Base-by-base conservation (phyloP, 257 asterid genomes). In the Leonotis leonurus region DNA sequence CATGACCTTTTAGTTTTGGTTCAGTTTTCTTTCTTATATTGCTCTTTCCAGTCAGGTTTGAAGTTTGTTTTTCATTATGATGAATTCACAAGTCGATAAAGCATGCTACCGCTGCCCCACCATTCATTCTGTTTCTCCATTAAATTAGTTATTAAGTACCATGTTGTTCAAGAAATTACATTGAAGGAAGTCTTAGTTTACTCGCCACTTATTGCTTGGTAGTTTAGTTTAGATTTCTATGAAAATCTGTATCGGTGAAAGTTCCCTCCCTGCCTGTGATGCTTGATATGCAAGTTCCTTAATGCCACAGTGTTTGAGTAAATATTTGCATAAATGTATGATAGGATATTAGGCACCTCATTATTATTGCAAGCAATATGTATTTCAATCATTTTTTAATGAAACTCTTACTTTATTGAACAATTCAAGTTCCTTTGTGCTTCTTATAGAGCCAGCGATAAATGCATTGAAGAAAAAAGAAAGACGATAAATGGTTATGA, bases 401-500 rank as follows among this genome's bases (percentile, higher is more conserved):
- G 41, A 17, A 6, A 25, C 10, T 30, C 55, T 41, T 29, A 44
- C 68, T 60, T 26, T 27, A 30, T 41, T 12, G 58, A 64, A 62
- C 33, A 12, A 48, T 27, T 51, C 40, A 46, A 36, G 40, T 64
- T 60, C 48, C 36, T 21, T 55, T 49, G 16, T 22, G 18, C 52
- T 61, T 49, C 57, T 58, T 40, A 37, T 27, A 85, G 94, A 55
- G 86, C 87, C 6, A 78, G 85, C 39, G 90, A 83, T 24, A 80
- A 78, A 73, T 79, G 91, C 54, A 88, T 77, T 51, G 79, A 70
- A 57, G 86, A 84, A 82, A 81, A 84, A 73, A 79, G 91, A 65
- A 84, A 84, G 77, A 84, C 91, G 3, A 71, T 84, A 24, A 84
- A 79, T 26, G 91, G 91, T 46, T 87, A 84, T 70, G 91, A 84